These are phyloP conservation scores for Helianthus annuus DNA, from an alignment of 129 eudicot genomes.

Conservation along the genomic window HanXRQr2.0-SUNRISE NC_035442.2:126290137-126290636, in stretches of 20 bases:
- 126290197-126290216: constrained; percentile 22
- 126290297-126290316: not conserved
- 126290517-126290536: constrained; percentile 16
- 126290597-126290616: not conserved
- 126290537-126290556: constrained; percentile 11
- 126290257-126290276: constrained; percentile 2
- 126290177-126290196: not conserved
- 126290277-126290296: not conserved
- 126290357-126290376: constrained; percentile 19
- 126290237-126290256: constrained; percentile 21
- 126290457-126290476: constrained; percentile 26
- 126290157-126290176: not conserved
- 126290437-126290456: constrained; percentile 11
- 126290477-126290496: constrained; percentile 12
- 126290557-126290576: not conserved
- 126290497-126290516: constrained; percentile 39
- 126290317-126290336: constrained; percentile 7
- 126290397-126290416: constrained; percentile 31
- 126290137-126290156: not conserved
- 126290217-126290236: not conserved
- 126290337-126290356: not conserved
- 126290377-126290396: constrained; percentile 13
- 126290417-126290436: constrained; percentile 16
- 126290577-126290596: not conserved
- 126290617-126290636: not conserved